These are phyloP conservation scores for Letharia lupina DNA, from an alignment of 495 filamentous ascomycete genomes.

Conservation along the genomic window DNA sequence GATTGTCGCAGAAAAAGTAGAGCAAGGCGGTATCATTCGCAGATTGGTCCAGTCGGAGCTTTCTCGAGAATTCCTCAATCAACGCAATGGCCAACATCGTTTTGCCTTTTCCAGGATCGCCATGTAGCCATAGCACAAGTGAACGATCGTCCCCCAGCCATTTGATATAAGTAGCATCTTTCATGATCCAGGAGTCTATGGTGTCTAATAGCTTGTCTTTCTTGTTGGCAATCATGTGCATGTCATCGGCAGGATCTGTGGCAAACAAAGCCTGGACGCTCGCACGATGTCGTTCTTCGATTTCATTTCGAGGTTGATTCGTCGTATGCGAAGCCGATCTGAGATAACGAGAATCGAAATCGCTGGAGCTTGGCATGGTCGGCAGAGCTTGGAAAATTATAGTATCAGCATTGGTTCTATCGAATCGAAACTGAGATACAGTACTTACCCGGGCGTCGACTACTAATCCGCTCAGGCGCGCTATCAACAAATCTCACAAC, in stretches of 20 bases:
- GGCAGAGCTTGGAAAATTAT: neutral
- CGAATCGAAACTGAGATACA: no score
- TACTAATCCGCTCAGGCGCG: neutral
- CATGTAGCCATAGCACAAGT: neutral
- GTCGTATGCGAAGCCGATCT: no score
- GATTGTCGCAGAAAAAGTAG: constrained; percentile 2
- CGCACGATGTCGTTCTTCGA: neutral
- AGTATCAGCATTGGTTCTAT: neutral
- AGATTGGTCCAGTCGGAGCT: neutral
- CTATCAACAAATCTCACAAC: neutral
- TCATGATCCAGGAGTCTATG: neutral
- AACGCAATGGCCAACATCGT: neutral
- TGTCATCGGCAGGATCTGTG: neutral
- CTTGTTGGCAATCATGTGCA: neutral
- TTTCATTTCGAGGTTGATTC: no score
- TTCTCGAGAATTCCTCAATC: neutral
- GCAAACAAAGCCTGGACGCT: neutral
- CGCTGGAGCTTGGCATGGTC: no score
- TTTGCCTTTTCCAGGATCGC: neutral
- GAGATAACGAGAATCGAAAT: no score
- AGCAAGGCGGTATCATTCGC: neutral
- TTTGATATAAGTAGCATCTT: neutral
- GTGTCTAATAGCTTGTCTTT: neutral
- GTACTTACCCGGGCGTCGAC: neutral
- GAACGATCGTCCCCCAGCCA: neutral